Conservation (phyloP, 768 basidiomycete genomes). For the Mrakia frigida region DNA sequence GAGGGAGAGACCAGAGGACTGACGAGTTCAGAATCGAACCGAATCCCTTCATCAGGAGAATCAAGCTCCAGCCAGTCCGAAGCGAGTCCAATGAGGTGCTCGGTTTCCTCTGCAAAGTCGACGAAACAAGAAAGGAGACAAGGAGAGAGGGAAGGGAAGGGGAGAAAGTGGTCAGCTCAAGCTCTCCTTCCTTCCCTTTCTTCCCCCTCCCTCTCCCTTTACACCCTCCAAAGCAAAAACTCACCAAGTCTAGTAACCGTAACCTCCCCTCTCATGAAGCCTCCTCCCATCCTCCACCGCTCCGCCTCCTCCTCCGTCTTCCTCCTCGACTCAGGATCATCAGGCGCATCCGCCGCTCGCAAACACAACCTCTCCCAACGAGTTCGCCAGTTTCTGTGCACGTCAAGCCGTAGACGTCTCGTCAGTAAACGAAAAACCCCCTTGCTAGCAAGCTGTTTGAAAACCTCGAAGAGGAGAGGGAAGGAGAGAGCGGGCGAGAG, state of each 20-base stretch:
- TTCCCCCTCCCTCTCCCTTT: background rate
- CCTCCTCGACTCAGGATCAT: constrained; percentile 43
- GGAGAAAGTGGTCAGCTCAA: background rate
- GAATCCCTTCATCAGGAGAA: constrained; percentile 83
- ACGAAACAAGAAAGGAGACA: too few species aligned
- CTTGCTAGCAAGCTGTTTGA: too few species aligned
- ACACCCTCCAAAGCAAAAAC: constrained; percentile 37
- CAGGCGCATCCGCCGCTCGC: constrained; percentile 38
- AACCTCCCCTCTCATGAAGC: constrained; percentile 75
- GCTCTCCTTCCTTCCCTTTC: background rate
- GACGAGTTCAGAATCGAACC: constrained; percentile 93
- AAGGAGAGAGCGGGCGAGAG: background rate
- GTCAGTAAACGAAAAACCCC: background rate
- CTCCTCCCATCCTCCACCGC: constrained; percentile 76
- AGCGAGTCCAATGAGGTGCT: constrained; percentile 59
- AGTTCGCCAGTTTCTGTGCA: constrained; percentile 60
- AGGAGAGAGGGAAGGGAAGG: background rate
- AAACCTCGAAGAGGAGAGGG: too few species aligned
- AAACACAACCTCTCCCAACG: constrained; percentile 89
- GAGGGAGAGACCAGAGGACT: constrained; percentile 44
- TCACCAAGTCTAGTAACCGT: constrained; percentile 81
- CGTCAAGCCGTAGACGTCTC: too few species aligned
- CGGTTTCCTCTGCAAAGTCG: constrained; percentile 44
- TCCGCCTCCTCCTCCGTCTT: constrained; percentile 59
- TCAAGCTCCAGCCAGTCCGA: constrained; percentile 97